Percentiles rank a stretch among this genome's conserved stretches.
Evolutionary conservation across 306 rosid genomes (phyloP).

Genomic region (Cyclanthera cordifolia): DNA sequence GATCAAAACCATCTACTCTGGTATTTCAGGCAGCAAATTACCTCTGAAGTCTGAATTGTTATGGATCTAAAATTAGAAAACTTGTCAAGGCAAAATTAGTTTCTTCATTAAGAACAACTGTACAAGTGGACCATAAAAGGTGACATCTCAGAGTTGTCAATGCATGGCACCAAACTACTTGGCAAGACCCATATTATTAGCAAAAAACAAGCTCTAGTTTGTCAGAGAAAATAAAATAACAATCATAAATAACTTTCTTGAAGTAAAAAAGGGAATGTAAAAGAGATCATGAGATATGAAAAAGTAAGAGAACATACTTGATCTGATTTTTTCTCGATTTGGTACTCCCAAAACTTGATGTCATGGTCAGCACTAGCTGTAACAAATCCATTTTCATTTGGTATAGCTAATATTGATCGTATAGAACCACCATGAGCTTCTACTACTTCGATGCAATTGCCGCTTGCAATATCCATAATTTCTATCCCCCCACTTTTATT

Average conservation of each 20-base stretch:
- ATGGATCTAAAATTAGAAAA: background rate
- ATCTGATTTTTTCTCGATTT: conserved; percentile 45
- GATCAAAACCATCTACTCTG: background rate
- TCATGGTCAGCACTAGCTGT: conserved; percentile 92
- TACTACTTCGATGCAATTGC: conserved; percentile 59
- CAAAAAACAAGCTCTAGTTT: background rate
- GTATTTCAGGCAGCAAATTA: background rate
- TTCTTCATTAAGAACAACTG: background rate
- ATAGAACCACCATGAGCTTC: conserved; percentile 84
- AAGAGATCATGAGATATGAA: conserved; percentile 9
- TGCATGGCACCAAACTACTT: background rate
- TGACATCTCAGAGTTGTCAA: background rate
- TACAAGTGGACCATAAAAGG: background rate
- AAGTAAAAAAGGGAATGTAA: background rate
- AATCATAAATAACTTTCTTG: background rate
- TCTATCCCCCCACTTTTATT: conserved; percentile 75
- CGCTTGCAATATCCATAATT: conserved; percentile 75
- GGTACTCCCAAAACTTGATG: conserved; percentile 89
- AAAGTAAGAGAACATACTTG: conserved; percentile 48
- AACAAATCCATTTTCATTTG: conserved; percentile 62
- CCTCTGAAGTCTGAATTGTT: background rate
- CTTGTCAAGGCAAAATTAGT: background rate
- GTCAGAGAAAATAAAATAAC: background rate
- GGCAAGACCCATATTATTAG: background rate
- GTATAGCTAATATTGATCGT: conserved; percentile 55